A percentile compares a stretch with the other conserved stretches of the same genome.
Conservation (phyloP, 306 rosid genomes). For the Trifolium dubium region DNA sequence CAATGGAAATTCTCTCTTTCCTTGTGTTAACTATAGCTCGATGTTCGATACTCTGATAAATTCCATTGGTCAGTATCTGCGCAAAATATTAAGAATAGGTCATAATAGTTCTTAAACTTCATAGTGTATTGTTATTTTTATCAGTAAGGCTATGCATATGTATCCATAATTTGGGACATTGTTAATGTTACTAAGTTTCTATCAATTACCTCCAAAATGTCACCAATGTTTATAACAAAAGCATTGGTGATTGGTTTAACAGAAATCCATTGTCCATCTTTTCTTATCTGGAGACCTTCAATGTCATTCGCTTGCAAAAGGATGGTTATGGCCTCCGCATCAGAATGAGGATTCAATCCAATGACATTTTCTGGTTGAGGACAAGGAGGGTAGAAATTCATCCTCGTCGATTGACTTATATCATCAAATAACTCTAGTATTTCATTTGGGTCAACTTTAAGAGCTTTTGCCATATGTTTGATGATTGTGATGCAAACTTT, state of each 20-base stretch:
- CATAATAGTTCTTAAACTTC: background rate
- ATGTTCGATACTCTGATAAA: conserved; percentile 29
- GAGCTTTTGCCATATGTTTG: conserved; percentile 32
- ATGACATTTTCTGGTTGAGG: conserved; percentile 51
- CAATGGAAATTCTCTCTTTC: conserved; percentile 28
- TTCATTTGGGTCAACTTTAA: conserved; percentile 37
- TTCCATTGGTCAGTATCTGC: conserved; percentile 24
- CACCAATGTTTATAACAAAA: conserved; percentile 49
- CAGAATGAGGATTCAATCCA: conserved; percentile 51
- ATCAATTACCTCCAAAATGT: conserved; percentile 25
- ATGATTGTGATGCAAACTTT: conserved; percentile 32
- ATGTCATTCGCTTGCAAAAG: conserved; percentile 47
- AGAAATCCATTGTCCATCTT: conserved; percentile 51
- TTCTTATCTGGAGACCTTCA: conserved; percentile 50
- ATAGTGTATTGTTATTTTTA: no score
- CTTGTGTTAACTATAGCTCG: conserved; percentile 16
- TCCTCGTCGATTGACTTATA: conserved; percentile 32
- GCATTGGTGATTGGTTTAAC: conserved; percentile 44
- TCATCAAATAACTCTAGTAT: conserved; percentile 32
- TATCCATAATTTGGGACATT: no score
- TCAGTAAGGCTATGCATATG: no score
- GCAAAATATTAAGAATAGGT: background rate
- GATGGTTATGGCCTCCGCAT: conserved; percentile 43
- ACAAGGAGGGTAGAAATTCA: conserved; percentile 55
- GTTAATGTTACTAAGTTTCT: no score